phyloP scores from a whole-genome alignment of 768 basidiomycete species.

The Hemileccinum impolitum region DNA sequence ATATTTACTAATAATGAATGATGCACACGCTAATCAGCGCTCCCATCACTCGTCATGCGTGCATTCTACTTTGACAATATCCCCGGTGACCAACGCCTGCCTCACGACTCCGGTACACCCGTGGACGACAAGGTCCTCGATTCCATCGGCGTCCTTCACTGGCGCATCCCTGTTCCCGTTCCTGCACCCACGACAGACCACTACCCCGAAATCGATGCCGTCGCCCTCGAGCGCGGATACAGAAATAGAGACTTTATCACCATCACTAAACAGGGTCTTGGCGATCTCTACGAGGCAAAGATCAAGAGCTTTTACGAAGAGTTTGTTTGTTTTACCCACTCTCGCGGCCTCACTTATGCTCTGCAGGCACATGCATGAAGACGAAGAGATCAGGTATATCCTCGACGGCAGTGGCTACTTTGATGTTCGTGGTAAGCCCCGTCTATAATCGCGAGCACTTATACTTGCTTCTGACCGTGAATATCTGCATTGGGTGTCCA shows the following conservation, averaged over 20 bases:
- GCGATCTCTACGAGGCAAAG: constrained; percentile 78
- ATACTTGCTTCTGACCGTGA: background rate
- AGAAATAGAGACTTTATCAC: constrained; percentile 82
- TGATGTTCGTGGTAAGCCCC: constrained; percentile 75
- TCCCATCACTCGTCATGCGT: constrained; percentile 51
- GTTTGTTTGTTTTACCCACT: constrained; percentile 38
- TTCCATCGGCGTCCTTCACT: constrained; percentile 61
- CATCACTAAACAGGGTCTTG: constrained; percentile 74
- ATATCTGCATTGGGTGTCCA: too few relatives aligned
- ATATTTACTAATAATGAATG: background rate
- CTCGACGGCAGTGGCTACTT: constrained; percentile 88
- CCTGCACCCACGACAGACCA: constrained; percentile 13
- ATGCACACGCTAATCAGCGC: too few relatives aligned
- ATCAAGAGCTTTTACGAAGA: constrained; percentile 83
- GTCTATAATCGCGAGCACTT: background rate
- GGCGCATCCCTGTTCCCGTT: constrained; percentile 60
- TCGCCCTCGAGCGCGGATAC: constrained; percentile 71
- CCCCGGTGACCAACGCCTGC: constrained; percentile 76
- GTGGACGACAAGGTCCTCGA: constrained; percentile 50
- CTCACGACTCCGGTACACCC: constrained; percentile 66
- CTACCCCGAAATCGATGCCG: constrained; percentile 52
- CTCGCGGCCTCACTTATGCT: background rate
- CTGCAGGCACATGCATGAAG: constrained; percentile 86
- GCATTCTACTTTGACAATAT: constrained; percentile 75
- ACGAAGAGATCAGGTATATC: constrained; percentile 92